Conservation (phyloP, 2,329 filamentous ascomycete genomes). For the Cadophora malorum region DNA sequence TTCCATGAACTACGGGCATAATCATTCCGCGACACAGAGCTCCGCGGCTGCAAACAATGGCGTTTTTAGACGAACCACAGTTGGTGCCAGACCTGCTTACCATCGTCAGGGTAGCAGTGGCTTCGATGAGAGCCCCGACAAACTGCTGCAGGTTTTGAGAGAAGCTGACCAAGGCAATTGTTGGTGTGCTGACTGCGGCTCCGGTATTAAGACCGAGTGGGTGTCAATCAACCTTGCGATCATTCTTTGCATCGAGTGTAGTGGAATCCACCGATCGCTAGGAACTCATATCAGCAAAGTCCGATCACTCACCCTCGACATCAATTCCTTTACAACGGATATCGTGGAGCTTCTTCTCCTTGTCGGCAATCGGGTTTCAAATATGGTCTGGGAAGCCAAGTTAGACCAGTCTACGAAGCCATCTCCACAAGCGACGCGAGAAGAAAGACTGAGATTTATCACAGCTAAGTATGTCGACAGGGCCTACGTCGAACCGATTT, state of each 20-base stretch:
- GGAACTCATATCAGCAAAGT: slow-evolving; percentile 98
- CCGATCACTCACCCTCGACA: slow-evolving; percentile 91
- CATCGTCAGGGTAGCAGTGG: slow-evolving; percentile 71
- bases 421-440: slow-evolving; percentile 76
- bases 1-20: slow-evolving; percentile 60
- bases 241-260: slow-evolving; percentile 96
- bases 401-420: slow-evolving; percentile 78
- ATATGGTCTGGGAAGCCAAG: slow-evolving; percentile 94
- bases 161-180: slow-evolving; percentile 92
- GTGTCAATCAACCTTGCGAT: slow-evolving; percentile 98
- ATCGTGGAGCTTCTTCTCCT: slow-evolving; percentile 92
- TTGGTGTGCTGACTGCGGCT: slow-evolving; percentile 94
- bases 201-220: slow-evolving; percentile 94
- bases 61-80: slow-evolving; percentile 85
- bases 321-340: slow-evolving; percentile 94
- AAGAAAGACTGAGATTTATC: slow-evolving; percentile 93
- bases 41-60: slow-evolving; percentile 48
- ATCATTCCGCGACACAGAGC: slow-evolving; percentile 57
- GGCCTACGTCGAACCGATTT: slow-evolving; percentile 80
- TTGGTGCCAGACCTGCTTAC: slow-evolving; percentile 82
- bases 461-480: slow-evolving; percentile 92
- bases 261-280: slow-evolving; percentile 93
- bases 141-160: slow-evolving; percentile 83
- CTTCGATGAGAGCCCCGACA: slow-evolving; percentile 84
- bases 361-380: slow-evolving; percentile 92